These are phyloP conservation scores for Pisolithus microcarpus DNA, from an alignment of 768 basidiomycete genomes.

Conservation along the genomic window DNA sequence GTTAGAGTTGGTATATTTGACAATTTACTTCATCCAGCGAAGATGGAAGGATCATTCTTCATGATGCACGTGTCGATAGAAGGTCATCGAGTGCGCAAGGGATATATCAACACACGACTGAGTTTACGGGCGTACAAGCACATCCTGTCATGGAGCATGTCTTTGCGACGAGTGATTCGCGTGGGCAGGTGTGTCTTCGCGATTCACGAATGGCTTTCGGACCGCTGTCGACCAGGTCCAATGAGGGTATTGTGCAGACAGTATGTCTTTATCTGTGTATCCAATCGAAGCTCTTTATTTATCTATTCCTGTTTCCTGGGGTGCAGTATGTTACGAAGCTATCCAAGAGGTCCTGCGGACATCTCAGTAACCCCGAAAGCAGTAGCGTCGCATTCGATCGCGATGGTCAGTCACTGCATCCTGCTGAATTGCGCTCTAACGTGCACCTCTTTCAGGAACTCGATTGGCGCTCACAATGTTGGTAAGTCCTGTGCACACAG, in stretches of 20 bases:
- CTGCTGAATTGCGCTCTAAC: conserved; percentile 2
- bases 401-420: conserved; percentile 39
- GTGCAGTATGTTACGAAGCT: conserved; percentile 39
- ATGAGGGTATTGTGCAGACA: conserved; percentile 48
- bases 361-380: conserved; percentile 55
- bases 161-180: conserved; percentile 57
- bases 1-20: conserved; percentile 9
- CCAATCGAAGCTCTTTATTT: neutral
- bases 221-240: conserved; percentile 34
- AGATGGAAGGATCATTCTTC: conserved; percentile 58
- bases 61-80: conserved; percentile 46
- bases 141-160: conserved; percentile 65
- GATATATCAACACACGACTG: conserved; percentile 43
- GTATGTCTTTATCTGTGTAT: conserved; percentile 26
- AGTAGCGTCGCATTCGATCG: conserved; percentile 65
- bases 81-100: conserved; percentile 37
- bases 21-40: conserved; percentile 39
- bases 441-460: conserved; percentile 35
- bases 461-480: conserved; percentile 62
- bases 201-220: conserved; percentile 74
- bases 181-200: conserved; percentile 56
- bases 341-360: conserved; percentile 32
- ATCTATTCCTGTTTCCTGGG: conserved; percentile 14
- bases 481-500: conserved; percentile 32
- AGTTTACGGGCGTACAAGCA: conserved; percentile 58